Percentiles rank a stretch among this genome's conserved stretches.
phyloP scores from a whole-genome alignment of 306 rosid species.

The Canavalia ensiformis region DNA sequence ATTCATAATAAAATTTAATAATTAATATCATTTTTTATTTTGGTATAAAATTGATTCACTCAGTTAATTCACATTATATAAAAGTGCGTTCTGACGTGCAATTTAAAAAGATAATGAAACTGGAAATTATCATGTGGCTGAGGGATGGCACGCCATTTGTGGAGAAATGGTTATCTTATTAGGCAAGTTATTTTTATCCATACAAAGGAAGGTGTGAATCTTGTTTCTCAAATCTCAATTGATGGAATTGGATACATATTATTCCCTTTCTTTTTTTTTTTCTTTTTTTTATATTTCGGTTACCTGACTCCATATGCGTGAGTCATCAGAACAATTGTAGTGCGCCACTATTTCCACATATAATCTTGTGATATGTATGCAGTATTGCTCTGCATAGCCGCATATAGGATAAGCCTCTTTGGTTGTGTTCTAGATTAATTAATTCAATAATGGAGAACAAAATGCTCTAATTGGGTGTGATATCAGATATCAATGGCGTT shows the following conservation, averaged over 20 bases:
- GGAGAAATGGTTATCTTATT: slow-evolving; percentile 42
- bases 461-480: not conserved
- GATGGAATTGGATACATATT: not conserved
- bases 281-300: not conserved
- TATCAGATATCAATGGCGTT: not conserved
- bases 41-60: too few species aligned
- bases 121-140: slow-evolving; percentile 29
- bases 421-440: not conserved
- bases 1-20: too few species aligned
- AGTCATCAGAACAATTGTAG: slow-evolving; percentile 13
- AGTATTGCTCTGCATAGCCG: not conserved
- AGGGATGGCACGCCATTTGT: slow-evolving; percentile 25
- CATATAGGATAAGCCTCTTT: not conserved
- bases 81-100: slow-evolving; percentile 11
- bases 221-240: not conserved
- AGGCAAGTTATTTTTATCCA: slow-evolving; percentile 20
- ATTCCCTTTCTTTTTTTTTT: not conserved
- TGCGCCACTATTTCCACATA: slow-evolving; percentile 45
- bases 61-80: too few species aligned
- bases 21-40: too few species aligned
- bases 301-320: not conserved
- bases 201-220: not conserved
- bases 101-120: not conserved
- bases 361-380: not conserved
- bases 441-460: slow-evolving; percentile 3